Evolutionary conservation across 345 rosid species (phyloP).

Genomic region (Geranium brycei): DNA sequence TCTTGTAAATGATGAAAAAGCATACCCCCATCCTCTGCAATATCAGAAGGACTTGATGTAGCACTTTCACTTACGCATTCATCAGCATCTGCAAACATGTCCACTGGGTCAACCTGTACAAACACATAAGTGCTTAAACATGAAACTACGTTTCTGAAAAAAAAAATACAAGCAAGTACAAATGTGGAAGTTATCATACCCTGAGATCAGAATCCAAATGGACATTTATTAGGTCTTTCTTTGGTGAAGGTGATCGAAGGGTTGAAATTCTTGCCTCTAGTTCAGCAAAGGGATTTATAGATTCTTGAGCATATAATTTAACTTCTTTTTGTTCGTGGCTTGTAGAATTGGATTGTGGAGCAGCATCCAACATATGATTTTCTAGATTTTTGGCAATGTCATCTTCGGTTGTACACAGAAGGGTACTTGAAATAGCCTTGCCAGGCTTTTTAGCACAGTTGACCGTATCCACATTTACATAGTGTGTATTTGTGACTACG

Average conservation of each 20-base stretch:
- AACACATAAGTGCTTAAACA: constrained; percentile 8
- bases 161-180: constrained; percentile 8
- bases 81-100: constrained; percentile 36
- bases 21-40: constrained; percentile 33
- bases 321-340: constrained; percentile 18
- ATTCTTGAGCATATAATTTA: constrained; percentile 17
- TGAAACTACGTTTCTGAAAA: constrained; percentile 4
- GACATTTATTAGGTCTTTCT: constrained; percentile 26
- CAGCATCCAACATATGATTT: constrained; percentile 13
- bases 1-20: constrained; percentile 8
- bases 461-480: constrained; percentile 27
- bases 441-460: constrained; percentile 24
- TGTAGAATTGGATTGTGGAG: constrained; percentile 15
- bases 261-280: constrained; percentile 22
- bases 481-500: constrained; percentile 17
- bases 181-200: constrained; percentile 26
- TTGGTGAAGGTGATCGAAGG: constrained; percentile 25
- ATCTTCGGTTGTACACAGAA: constrained; percentile 8
- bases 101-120: constrained; percentile 39
- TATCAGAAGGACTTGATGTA: constrained; percentile 40
- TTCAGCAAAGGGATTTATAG: constrained; percentile 21
- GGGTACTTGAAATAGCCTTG: constrained; percentile 9
- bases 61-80: constrained; percentile 39
- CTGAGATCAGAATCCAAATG: constrained; percentile 32
- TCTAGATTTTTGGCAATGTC: constrained; percentile 17